Evolutionary conservation across 805 yeast genomes (phyloP), one percentile per base, ranked within the genome.

Genomic region (Brettanomyces nanus): DNA sequence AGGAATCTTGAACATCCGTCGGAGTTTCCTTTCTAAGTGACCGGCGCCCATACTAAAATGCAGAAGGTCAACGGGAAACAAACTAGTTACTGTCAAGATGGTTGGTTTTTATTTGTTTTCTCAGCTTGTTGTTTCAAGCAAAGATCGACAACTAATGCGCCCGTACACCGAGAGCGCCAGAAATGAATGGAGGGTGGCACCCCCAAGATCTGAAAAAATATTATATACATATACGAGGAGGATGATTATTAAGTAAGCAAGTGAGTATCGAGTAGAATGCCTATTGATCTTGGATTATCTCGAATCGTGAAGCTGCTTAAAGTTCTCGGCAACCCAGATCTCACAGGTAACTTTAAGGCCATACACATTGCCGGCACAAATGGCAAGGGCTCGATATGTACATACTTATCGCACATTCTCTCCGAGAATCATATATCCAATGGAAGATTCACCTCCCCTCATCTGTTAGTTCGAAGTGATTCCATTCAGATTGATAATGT

Each of bases 351-450:
- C 3, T 75, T 76, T 51, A 73, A 74, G 43, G 77, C 86, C 1
- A 64, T 92, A n/a, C 98, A 92, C 53, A 71, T 92, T 4, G 96
- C 96, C 0, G 98, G 98, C 0, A 90, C 98, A 6, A 90, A 90
- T 54, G 98, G 98, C 0, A 90, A 90, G 53, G 98, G 98, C 0
- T 87, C 97, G 0, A 84, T 89, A 0, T 77, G 95, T 41, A 79
- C 96, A 0, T 89, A 87, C 54, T 41, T 92, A 6, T 69, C 86
- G 3, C 75, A 86, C 14, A 66, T 80, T 3, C 58, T 89, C 19
- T 66, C 73, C 17, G 54, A 57, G 11, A 65, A 74, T 18, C 63
- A 62, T 1, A 58, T 73, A 29, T 53, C 59, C 20, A 75, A 77
- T 37, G 97, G 97, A 1, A 73, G 80, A 43, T 90, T 87, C 63